A percentile compares a stretch with the other conserved stretches of the same genome.
phyloP scores from a whole-genome alignment of 176 grass and related monocot genomes.

The Dendrocalamus sinicus region DNA sequence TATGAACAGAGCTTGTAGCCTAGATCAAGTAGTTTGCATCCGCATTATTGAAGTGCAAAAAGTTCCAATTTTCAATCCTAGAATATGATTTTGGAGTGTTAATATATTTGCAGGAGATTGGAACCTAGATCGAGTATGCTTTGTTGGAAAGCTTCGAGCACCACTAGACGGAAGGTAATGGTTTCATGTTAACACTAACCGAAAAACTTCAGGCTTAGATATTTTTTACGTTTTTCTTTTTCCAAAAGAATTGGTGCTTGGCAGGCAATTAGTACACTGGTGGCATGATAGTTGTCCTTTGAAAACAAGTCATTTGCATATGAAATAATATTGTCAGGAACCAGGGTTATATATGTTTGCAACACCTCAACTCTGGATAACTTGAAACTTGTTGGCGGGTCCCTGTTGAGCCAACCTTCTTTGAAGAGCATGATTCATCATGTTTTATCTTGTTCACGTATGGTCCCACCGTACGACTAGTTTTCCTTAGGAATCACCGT shows the following conservation, averaged over 20 bases:
- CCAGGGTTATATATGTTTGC: background rate
- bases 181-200: background rate
- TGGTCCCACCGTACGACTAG: background rate
- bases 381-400: background rate
- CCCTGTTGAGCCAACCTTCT: background rate
- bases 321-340: constrained; percentile 19
- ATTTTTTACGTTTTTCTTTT: background rate
- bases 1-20: background rate
- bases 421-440: background rate
- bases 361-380: constrained; percentile 4
- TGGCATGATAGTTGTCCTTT: background rate
- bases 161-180: constrained; percentile 70
- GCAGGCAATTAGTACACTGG: constrained; percentile 6
- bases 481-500: background rate
- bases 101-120: constrained; percentile 72
- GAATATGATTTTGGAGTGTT: constrained; percentile 23
- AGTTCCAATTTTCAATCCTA: constrained; percentile 16
- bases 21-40: constrained; percentile 1
- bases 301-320: constrained; percentile 3
- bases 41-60: background rate
- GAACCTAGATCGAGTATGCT: constrained; percentile 80
- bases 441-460: background rate
- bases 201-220: background rate
- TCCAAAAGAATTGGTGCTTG: background rate
- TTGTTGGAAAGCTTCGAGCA: constrained; percentile 70